Base-by-base conservation (phyloP, 2,329 filamentous ascomycete genomes). In the Aspergillus quadricinctus region DNA sequence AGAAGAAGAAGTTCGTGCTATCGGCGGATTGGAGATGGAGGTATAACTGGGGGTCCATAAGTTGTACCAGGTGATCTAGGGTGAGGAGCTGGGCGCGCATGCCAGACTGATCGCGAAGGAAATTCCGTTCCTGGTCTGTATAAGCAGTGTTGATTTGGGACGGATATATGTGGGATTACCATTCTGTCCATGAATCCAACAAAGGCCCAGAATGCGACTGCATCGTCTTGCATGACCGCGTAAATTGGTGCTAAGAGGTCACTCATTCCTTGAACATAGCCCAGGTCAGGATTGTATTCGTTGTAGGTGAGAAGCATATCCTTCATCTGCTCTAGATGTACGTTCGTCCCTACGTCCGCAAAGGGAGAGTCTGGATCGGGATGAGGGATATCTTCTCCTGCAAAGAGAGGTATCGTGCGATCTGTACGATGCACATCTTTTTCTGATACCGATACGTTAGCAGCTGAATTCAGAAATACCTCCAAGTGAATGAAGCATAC, bases 1-100 rank as follows among this genome's bases (percentile, higher is more conserved):
- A 97, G 80, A 99, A 99, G 77, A 99, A 99, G 75, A 99, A 99
- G 73, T 99, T 99, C 25, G 94, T 99, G 68, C 89, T 95, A 67
- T 99, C 95, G 21, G 92, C 90, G 17, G 84, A 87, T 72, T 96
- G 86, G 0, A 99, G 83, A 66, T 99, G 94, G 1, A 89, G 81
- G 75, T 97, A 97, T 7, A 99, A 85, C 70, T 92, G 89, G 0
- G 95, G 94, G 64, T 99, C 94, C 86, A 99, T 92, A 56, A 99
- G 90, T 70, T 96, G 92, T 11, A 97, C 92, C 0, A 99, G 86
- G 62, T 99, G 92, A 69, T 99, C 92, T 3, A 99, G 84, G 0
- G 93, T 92, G 41, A 91, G 80, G 3, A 99, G 86, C 73, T 99
- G 95, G 23, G 87, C 84, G 28, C 94, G 87, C 94, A 99, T 99